These are phyloP conservation scores for Cicer yamashitae DNA, from an alignment of 306 rosid species.

Conservation along the genomic window DNA sequence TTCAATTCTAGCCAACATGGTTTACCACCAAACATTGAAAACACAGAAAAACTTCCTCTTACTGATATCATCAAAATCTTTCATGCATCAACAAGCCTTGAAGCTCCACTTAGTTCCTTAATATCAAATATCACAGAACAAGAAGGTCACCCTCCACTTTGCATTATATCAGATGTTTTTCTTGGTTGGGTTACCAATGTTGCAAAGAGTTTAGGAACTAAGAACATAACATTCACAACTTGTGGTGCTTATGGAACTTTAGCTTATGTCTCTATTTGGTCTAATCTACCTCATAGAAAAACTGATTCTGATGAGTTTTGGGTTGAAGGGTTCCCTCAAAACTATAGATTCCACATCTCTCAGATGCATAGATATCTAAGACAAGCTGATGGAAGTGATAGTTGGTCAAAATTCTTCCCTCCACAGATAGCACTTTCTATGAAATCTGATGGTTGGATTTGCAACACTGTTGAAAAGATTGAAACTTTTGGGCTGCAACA, in stretches of 20 bases:
- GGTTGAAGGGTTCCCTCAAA: constrained; percentile 68
- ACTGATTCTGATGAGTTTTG: constrained; percentile 55
- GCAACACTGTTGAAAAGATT: constrained; percentile 67
- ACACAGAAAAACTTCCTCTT: constrained; percentile 61
- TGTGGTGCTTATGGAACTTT: constrained; percentile 77
- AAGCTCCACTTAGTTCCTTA: constrained; percentile 52
- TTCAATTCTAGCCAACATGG: constrained; percentile 50
- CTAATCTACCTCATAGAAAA: constrained; percentile 64
- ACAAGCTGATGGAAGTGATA: constrained; percentile 64
- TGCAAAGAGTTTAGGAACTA: constrained; percentile 53
- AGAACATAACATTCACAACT: constrained; percentile 59
- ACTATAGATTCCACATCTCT: constrained; percentile 53
- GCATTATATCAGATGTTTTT: constrained; percentile 59
- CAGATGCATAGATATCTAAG: constrained; percentile 56
- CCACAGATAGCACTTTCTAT: constrained; percentile 42
- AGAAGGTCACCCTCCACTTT: constrained; percentile 58
- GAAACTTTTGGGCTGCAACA: constrained; percentile 65
- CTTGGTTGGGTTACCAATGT: constrained; percentile 62
- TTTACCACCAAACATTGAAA: constrained; percentile 66
- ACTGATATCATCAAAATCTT: constrained; percentile 32
- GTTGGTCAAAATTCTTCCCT: constrained; percentile 61
- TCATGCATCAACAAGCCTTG: constrained; percentile 55
- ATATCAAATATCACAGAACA: constrained; percentile 44
- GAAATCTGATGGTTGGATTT: constrained; percentile 69
- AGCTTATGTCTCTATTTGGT: constrained; percentile 66